phyloP scores from a whole-genome alignment of 805 yeast species.

The Candida peoriensis region DNA sequence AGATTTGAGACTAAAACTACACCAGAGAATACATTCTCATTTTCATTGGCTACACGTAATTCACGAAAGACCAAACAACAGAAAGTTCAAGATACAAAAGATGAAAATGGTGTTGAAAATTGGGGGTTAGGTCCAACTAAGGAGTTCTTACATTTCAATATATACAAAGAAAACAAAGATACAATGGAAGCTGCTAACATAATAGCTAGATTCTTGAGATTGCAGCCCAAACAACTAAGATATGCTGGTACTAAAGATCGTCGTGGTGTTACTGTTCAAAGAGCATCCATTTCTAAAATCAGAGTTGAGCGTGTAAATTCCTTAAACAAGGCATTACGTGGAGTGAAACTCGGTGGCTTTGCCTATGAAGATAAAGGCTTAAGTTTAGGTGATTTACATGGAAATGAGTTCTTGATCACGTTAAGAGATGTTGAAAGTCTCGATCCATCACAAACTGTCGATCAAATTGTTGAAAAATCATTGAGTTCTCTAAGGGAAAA shows the following conservation, averaged over 20 bases:
- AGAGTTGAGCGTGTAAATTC: slow-evolving; percentile 71
- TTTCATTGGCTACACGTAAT: slow-evolving; percentile 47
- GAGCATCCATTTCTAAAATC: slow-evolving; percentile 61
- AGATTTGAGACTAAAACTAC: slow-evolving; percentile 79
- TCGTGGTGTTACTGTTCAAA: slow-evolving; percentile 92
- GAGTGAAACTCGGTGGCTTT: slow-evolving; percentile 78
- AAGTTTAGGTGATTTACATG: slow-evolving; percentile 76
- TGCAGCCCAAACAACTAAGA: slow-evolving; percentile 65
- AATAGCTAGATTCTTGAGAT: slow-evolving; percentile 64
- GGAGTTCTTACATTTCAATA: slow-evolving; percentile 65
- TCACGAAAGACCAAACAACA: slow-evolving; percentile 34
- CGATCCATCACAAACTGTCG: slow-evolving; percentile 32
- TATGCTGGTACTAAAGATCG: slow-evolving; percentile 97
- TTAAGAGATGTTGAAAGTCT: slow-evolving; percentile 60
- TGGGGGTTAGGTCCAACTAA: slow-evolving; percentile 73
- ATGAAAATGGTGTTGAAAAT: slow-evolving; percentile 49
- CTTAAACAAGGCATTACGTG: slow-evolving; percentile 69
- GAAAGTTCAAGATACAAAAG: slow-evolving; percentile 30
- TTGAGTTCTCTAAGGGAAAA: slow-evolving; percentile 51
- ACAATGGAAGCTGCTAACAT: slow-evolving; percentile 91
- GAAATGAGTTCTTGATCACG: slow-evolving; percentile 85
- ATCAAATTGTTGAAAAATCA: slow-evolving; percentile 44
- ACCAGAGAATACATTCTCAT: slow-evolving; percentile 55
- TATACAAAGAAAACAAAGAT: slow-evolving; percentile 93
- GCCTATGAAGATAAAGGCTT: slow-evolving; percentile 57